These are phyloP conservation scores for Trichophyton benhamiae DNA, from an alignment of 2,329 filamentous ascomycete genomes.

Conservation along the genomic window DNA sequence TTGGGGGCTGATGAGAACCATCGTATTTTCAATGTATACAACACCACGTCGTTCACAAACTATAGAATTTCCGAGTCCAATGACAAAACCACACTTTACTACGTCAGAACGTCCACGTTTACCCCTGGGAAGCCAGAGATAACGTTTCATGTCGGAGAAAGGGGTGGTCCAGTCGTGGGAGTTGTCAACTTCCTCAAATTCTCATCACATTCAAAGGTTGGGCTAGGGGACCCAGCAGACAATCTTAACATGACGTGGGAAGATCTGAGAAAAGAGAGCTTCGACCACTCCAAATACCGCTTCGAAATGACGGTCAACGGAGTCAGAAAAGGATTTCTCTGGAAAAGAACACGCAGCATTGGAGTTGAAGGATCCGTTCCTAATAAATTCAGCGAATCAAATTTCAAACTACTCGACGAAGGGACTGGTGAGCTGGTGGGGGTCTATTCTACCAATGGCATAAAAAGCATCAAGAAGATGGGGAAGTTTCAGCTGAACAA, in stretches of 20 bases:
- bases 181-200: constrained; percentile 25
- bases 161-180: constrained; percentile 19
- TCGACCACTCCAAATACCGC: constrained; percentile 18
- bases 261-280: constrained; percentile 18
- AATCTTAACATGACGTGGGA: constrained; percentile 20
- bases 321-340: constrained; percentile 17
- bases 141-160: constrained; percentile 23
- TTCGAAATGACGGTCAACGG: constrained; percentile 18
- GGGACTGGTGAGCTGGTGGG: constrained; percentile 20
- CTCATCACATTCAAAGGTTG: constrained; percentile 23
- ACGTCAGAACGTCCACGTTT: constrained; percentile 21
- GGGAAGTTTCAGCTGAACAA: constrained; percentile 23
- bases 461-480: constrained; percentile 21
- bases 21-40: constrained; percentile 10
- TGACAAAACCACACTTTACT: constrained; percentile 12
- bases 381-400: constrained; percentile 15
- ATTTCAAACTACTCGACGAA: constrained; percentile 27
- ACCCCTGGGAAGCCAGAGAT: constrained; percentile 25
- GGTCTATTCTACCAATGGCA: constrained; percentile 20
- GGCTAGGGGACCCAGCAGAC: constrained; percentile 21
- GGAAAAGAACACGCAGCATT: constrained; percentile 24
- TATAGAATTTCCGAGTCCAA: constrained; percentile 7
- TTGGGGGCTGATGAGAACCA: neutral
- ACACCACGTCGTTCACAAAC: constrained; percentile 6
- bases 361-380: constrained; percentile 19